Evolutionary conservation across 768 basidiomycete genomes (phyloP), one percentile per base, ranked within the genome.

Genomic region (Podaxis mareebaensis): DNA sequence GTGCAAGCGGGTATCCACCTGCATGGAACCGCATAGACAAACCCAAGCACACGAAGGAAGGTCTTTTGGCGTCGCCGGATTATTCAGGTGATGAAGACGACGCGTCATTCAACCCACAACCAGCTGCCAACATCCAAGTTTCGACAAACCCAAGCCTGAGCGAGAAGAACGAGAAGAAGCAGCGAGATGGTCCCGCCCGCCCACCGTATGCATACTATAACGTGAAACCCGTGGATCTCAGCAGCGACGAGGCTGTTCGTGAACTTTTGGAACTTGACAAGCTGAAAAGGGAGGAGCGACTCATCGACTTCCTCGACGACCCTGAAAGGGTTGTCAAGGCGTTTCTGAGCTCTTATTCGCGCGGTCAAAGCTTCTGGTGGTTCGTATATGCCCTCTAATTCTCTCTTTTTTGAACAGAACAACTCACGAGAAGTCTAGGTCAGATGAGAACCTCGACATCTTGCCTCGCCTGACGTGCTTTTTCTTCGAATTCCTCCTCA

Each of bases 341-440:
- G 17, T 91, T 89, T 72, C 76, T 91, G 60, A 87, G 88, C 0
- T 86, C 86, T 4, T 81, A 82, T 64, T 89, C 85, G 78, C 78
- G 81, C 26, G 82, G 85, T 64, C 81, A 83, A 56, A 89, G 90
- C 39, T 75, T 90, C 58, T 77, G 83, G 59, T 89, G 85, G 88
- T 61, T n/a, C 24, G 38, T 48, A 49, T 58, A 46, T 58, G 58
- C 46, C 33, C 22, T n/a, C 5, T 4, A 38, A 20, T 39, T 10
- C 30, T 11, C n/a, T 22, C 26, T 28, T 10, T 30, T 30, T 33
- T 33, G 33, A 33, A 33, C 38, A n/a, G 4, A 40, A 22, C n/a
- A 15, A 15, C 59, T 53, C 2, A 61, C 24, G 8, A 20, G 10
- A 12, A 3, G 17, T 53, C 17, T 48, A 78, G 77, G 73, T 64